Evolutionary conservation across 148 eudicot genomes (phyloP), one percentile per base, ranked within the genome.

Genomic region (Amaranthus hypochondriacus): DNA sequence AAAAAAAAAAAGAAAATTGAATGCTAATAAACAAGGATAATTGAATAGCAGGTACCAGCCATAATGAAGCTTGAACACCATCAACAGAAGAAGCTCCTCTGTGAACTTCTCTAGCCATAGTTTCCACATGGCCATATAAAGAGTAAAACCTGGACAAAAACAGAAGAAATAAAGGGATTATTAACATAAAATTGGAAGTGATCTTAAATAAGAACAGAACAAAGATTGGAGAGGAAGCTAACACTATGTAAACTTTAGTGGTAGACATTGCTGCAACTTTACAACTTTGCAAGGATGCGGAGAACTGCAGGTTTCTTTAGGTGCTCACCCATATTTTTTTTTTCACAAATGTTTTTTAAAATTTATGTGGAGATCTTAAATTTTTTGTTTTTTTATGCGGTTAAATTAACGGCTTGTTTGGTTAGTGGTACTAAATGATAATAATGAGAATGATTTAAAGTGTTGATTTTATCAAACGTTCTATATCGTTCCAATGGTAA

Each of bases 61-160:
- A 90, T 46, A 90, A 81, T 9, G 90, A 85, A 13, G 96, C 90
- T 84, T 90, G 90, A 65, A 90, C 92, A 28, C 84, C 96, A 44
- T 83, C 80, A 78, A 90, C 89, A n/a, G 89, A 77, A 80, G 73
- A 76, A 70, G 92, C 96, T 60, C 96, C 96, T 76, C 78, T 73
- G 39, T 81, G 90, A 21, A 87, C 79, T 73, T 90, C 88, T 68
- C 92, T 69, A 3, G 92, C 90, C 92, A 90, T 88, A 15, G 53
- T 79, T 71, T 88, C 96, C 46, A 85, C 96, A 86, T 90, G 96
- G 60, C 92, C 90, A 76, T 79, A 65, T 67, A 85, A 46, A 1
- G 96, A 87, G 71, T 90, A 90, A 73, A 76, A 90, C 66, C 96
- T 90, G 76, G 9, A 78, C 39, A 73, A 69, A 44, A 5, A 6